These are phyloP conservation scores for Chytridium lagenaria DNA, from an alignment of 371 early-diverging fungal genomes.

Conservation along the genomic window DNA sequence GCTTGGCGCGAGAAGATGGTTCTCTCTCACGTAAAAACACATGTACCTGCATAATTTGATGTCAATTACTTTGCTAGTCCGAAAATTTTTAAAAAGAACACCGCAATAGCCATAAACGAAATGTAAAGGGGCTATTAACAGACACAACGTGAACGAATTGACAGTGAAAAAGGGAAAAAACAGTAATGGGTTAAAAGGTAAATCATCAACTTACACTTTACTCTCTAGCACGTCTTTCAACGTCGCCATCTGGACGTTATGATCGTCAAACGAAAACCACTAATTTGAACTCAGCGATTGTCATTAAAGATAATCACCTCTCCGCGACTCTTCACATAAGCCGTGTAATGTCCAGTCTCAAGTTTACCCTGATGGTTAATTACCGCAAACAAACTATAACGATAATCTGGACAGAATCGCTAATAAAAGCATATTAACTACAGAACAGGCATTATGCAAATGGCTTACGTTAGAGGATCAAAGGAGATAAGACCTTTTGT, in stretches of 20 bases:
- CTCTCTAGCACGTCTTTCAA: constrained; percentile 78
- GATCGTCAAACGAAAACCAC: constrained; percentile 95
- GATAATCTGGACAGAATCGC: constrained; percentile 68
- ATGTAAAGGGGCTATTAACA: too few relatives aligned
- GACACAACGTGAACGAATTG: too few relatives aligned
- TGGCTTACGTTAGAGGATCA: constrained; percentile 38
- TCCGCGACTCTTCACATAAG: constrained; percentile 76
- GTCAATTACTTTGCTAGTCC: neutral
- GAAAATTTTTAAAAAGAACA: constrained; percentile 10
- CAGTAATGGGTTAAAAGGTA: neutral
- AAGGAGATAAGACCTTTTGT: constrained; percentile 22
- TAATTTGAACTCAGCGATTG: constrained; percentile 30
- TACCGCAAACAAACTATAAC: constrained; percentile 88
- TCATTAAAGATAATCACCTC: constrained; percentile 57
- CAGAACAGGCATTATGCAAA: too few relatives aligned
- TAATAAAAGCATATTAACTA: neutral
- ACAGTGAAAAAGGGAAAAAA: too few relatives aligned
- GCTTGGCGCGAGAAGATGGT: neutral
- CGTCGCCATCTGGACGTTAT: constrained; percentile 71
- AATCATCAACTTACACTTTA: constrained; percentile 75
- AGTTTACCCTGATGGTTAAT: constrained; percentile 89
- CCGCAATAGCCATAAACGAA: too few relatives aligned
- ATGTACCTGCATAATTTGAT: constrained; percentile 69
- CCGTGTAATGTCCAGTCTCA: constrained; percentile 94
- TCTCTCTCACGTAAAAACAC: constrained; percentile 78